Evolutionary conservation across 257 asterid species (phyloP).

Genomic region (Salvia rosmarinus): DNA sequence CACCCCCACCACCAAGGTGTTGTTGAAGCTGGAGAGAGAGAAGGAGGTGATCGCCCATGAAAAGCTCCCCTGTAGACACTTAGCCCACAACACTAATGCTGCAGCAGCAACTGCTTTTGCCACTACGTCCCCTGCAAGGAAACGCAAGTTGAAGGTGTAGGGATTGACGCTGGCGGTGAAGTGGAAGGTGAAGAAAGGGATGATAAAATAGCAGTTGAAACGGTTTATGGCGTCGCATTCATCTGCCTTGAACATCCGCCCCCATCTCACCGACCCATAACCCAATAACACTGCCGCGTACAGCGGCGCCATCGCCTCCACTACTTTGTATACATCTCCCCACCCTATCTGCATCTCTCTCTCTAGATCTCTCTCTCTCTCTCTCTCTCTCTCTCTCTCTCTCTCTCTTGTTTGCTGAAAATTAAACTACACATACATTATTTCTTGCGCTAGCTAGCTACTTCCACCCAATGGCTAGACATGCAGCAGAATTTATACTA

Average conservation of each 20-base stretch:
- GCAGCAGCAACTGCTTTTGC: slow-evolving; percentile 50
- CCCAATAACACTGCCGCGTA: slow-evolving; percentile 74
- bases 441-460: no score
- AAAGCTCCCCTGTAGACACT: slow-evolving; percentile 39
- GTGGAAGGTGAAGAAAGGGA: slow-evolving; percentile 75
- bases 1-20: slow-evolving; percentile 70
- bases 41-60: slow-evolving; percentile 69
- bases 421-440: no score
- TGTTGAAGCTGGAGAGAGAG: slow-evolving; percentile 57
- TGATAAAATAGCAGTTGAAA: slow-evolving; percentile 62
- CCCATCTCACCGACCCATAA: slow-evolving; percentile 65
- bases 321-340: slow-evolving; percentile 62
- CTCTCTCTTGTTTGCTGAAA: no score
- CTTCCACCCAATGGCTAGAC: no score
- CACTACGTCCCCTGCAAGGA: slow-evolving; percentile 59
- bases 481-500: no score
- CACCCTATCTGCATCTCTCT: no score
- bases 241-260: slow-evolving; percentile 69
- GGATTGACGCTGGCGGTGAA: slow-evolving; percentile 64
- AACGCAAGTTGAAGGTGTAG: slow-evolving; percentile 62
- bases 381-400: no score
- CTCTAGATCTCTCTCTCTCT: no score
- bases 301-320: slow-evolving; percentile 57
- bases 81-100: slow-evolving; percentile 56
- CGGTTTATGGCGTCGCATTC: slow-evolving; percentile 79